A percentile compares a stretch with the other conserved stretches of the same genome.
These are phyloP conservation scores for Cerioporus squamosus DNA, from an alignment of 1,284 basidiomycete species.

Conservation along the genomic window DNA sequence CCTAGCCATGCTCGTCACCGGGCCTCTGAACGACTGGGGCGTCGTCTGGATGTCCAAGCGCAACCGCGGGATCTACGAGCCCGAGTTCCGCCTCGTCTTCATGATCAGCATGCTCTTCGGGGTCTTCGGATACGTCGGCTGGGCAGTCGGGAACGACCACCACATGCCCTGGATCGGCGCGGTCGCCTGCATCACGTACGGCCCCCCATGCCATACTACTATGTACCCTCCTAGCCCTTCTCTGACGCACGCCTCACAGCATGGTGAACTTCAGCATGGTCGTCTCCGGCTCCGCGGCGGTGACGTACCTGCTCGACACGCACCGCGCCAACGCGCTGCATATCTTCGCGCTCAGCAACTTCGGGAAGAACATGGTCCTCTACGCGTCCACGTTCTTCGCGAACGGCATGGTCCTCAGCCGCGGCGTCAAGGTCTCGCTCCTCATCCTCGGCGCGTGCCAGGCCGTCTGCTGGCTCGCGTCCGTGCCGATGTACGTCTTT, in stretches of 20 bases:
- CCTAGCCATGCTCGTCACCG: slow-evolving; percentile 42
- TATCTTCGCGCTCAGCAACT: slow-evolving; percentile 47
- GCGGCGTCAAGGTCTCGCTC: slow-evolving; percentile 43
- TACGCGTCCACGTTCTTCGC: slow-evolving; percentile 51
- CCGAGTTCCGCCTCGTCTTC: slow-evolving; percentile 50
- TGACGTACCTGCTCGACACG: slow-evolving; percentile 49
- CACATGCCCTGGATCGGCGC: slow-evolving; percentile 51
- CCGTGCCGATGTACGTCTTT: slow-evolving; percentile 46
- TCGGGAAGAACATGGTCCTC: slow-evolving; percentile 48
- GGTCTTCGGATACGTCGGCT: slow-evolving; percentile 49
- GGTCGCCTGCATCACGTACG: slow-evolving; percentile 44
- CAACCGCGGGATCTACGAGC: slow-evolving; percentile 51
- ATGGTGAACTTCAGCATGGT: slow-evolving; percentile 46
- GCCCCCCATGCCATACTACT: neutral
- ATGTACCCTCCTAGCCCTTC: neutral
- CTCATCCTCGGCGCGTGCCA: slow-evolving; percentile 45
- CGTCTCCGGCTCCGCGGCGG: slow-evolving; percentile 43
- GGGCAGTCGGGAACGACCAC: slow-evolving; percentile 47
- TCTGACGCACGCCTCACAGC: slow-evolving; percentile 1
- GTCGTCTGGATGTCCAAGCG: slow-evolving; percentile 46
- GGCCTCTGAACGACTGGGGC: slow-evolving; percentile 48
- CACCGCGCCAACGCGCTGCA: slow-evolving; percentile 46
- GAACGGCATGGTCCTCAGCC: slow-evolving; percentile 44
- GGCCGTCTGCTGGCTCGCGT: slow-evolving; percentile 42
- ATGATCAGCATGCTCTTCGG: slow-evolving; percentile 47